Base-by-base conservation (phyloP, 2,329 filamentous ascomycete species). In the Moelleriella libera region DNA sequence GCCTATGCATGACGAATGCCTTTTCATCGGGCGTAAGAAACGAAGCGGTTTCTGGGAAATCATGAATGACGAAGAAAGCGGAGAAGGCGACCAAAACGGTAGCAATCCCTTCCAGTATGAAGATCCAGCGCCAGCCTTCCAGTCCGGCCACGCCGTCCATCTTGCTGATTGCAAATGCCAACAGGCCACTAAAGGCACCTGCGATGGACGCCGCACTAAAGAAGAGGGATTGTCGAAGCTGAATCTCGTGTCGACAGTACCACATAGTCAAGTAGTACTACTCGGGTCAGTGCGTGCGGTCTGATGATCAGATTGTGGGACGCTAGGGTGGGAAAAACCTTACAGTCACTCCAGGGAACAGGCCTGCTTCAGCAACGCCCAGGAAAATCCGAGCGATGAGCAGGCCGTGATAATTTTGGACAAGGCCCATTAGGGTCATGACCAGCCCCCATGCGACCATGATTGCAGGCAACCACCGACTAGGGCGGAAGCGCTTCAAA, bases 171-270 rank as follows among this genome's bases (percentile, higher is more conserved):
- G 70, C 83, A 41, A 78, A 83, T 0, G 84, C 83, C 1, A 88
- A 67, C 3, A 88, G 69, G 4, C 84, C 84, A 52, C 81, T 83
- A 54, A 88, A 88, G 0, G 82, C 86, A 1, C 87, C 87, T 0
- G 86, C 85, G 0, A 92, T 68, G 0, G 87, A 85, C 0, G 86
- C 85, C 0, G 85, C 85, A 0, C 83, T 85, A 68, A 90, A 94
- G 71, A 92, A 90, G 46, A 89, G 75, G 1, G 86, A 85, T 51
- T 73, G 70, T 1, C 75, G 66, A 28, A 74, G 59, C 47, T 75
- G 72, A 31, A 75, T 70, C 50, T 78, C 75, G 45, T 72, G 68
- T n/a, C 75, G 68, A 21, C 68, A 74, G 49, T 80, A 79, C 74
- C 74, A 78, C 67, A 75, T 74, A 1, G 73, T 77, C 2, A 78